phyloP scores from a whole-genome alignment of 768 basidiomycete genomes.

The Terana coerulea region DNA sequence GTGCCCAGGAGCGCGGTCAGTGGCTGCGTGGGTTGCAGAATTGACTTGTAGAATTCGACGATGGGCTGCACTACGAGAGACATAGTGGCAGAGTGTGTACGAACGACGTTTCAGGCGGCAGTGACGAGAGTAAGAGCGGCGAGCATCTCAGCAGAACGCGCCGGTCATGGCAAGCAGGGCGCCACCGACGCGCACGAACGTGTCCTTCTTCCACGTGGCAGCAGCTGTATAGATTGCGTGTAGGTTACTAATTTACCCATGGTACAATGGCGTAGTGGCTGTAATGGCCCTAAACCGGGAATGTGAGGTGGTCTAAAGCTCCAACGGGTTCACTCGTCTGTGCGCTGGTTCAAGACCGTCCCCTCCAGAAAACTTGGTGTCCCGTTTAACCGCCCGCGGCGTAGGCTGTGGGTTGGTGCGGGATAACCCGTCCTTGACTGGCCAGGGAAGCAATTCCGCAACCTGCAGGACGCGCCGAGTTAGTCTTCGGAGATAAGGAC shows the following conservation, averaged over 20 bases:
- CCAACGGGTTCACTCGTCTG: conserved; percentile 59
- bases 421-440: conserved; percentile 83
- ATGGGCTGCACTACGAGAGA: conserved; percentile 36
- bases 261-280: conserved; percentile 60
- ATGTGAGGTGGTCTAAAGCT: conserved; percentile 60
- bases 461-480: conserved; percentile 83
- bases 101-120: no score
- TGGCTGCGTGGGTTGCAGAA: conserved; percentile 56
- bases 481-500: conserved; percentile 90
- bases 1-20: conserved; percentile 62
- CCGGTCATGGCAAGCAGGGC: no score
- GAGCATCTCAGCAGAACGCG: no score
- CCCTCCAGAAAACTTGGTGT: conserved; percentile 94
- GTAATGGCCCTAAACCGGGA: conserved; percentile 79
- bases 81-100: no score
- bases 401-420: conserved; percentile 65
- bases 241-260: no score
- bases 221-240: background rate
- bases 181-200: no score
- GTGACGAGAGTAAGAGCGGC: no score
- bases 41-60: conserved; percentile 47
- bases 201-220: background rate
- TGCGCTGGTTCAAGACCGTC: conserved; percentile 93
- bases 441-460: conserved; percentile 95
- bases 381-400: conserved; percentile 59